A percentile compares a stretch with the other conserved stretches of the same genome.
These are phyloP conservation scores for Scheffersomyces segobiensis DNA, from an alignment of 1,139 yeast species.

Conservation along the genomic window DNA sequence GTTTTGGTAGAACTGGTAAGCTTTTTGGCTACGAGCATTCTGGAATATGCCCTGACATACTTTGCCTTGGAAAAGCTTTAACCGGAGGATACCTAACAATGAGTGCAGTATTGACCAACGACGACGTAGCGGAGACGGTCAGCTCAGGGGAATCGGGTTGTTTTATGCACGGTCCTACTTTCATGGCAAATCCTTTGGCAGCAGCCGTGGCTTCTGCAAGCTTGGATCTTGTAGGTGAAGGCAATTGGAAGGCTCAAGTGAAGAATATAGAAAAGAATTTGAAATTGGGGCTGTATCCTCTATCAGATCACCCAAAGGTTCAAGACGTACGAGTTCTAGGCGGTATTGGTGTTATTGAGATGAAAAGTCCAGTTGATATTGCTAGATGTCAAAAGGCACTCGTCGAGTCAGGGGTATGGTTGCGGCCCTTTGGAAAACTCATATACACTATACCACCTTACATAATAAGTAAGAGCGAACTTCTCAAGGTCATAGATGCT, in stretches of 20 bases:
- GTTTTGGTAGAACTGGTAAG: slow-evolving; percentile 30
- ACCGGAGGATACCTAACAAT: slow-evolving; percentile 28
- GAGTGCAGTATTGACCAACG: slow-evolving; percentile 24
- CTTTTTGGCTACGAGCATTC: slow-evolving; percentile 27
- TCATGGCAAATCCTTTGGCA: slow-evolving; percentile 34
- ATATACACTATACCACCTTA: slow-evolving; percentile 27
- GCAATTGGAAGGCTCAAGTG: slow-evolving; percentile 4
- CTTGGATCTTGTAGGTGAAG: slow-evolving; percentile 22
- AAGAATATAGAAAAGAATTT: slow-evolving; percentile 1
- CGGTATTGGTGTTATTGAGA: slow-evolving; percentile 28
- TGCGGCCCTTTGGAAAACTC: slow-evolving; percentile 22
- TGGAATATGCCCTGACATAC: slow-evolving; percentile 27
- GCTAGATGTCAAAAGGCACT: slow-evolving; percentile 16
- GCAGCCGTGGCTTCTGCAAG: slow-evolving; percentile 30
- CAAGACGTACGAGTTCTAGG: slow-evolving; percentile 9
- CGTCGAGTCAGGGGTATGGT: slow-evolving; percentile 19
- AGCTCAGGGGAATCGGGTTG: neutral
- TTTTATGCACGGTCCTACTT: slow-evolving; percentile 34
- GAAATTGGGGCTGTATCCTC: neutral
- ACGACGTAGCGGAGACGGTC: slow-evolving; percentile 13
- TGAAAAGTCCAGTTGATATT: slow-evolving; percentile 16
- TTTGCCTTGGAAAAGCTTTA: slow-evolving; percentile 26
- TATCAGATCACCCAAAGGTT: slow-evolving; percentile 13
- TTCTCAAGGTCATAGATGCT: neutral
- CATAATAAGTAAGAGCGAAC: slow-evolving; percentile 15